A percentile compares a stretch with the other conserved stretches of the same genome.
These are phyloP conservation scores for Mrakia hoshinonis DNA, from an alignment of 768 basidiomycete species.

Conservation along the genomic window DNA sequence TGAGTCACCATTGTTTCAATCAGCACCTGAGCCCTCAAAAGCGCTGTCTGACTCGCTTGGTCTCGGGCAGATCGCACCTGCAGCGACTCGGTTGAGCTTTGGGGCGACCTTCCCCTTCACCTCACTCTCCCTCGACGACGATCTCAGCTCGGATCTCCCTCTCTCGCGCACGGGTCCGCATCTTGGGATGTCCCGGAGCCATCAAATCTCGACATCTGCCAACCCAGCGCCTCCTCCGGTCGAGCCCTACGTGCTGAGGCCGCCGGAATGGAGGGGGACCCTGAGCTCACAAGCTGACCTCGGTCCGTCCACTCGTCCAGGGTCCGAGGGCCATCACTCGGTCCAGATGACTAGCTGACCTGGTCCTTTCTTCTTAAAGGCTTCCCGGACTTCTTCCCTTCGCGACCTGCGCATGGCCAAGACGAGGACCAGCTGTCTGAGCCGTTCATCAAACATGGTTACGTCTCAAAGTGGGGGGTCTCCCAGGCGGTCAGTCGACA, in stretches of 20 bases:
- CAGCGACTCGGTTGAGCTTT: too few relatives aligned
- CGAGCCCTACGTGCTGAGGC: slow-evolving; percentile 1
- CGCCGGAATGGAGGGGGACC: slow-evolving; percentile 17
- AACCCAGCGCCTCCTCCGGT: slow-evolving; percentile 2
- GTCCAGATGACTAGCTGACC: not conserved
- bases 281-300: slow-evolving; percentile 21
- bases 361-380: not conserved
- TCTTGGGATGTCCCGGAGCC: not conserved
- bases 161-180: not conserved
- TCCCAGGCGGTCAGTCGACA: slow-evolving; percentile 16
- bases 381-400: slow-evolving; percentile 34
- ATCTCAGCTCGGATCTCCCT: not conserved
- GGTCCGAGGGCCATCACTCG: not conserved
- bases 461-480: slow-evolving; percentile 29
- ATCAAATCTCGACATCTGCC: slow-evolving; percentile 7
- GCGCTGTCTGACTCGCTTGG: too few relatives aligned
- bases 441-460: slow-evolving; percentile 33
- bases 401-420: slow-evolving; percentile 32
- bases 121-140: not conserved
- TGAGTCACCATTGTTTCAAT: too few relatives aligned
- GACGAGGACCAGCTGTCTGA: slow-evolving; percentile 35
- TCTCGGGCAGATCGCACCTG: too few relatives aligned
- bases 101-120: not conserved
- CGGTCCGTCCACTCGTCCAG: not conserved
- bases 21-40: too few relatives aligned